Evolutionary conservation across 139 green algal genomes (phyloP), one percentile per base, ranked within the genome.

Genomic region (Volvox africanus): DNA sequence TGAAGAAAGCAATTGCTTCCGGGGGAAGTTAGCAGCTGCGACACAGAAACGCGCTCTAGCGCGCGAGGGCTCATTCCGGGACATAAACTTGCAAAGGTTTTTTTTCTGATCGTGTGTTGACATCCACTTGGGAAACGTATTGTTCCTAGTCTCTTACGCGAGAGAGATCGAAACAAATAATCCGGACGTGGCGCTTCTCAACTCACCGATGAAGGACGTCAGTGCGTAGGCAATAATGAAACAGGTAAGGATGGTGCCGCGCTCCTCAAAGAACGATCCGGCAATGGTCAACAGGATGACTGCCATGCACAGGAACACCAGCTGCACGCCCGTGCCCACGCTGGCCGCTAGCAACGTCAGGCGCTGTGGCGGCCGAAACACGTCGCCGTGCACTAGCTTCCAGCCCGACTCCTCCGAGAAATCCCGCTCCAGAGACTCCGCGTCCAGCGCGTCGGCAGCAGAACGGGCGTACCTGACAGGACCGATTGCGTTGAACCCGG

Each of bases 371-470:
- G 98, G 93, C 5, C 98, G 95, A 95, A 99, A 99, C 65, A 99
- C 98, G 83, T 99, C 98, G 9, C 98, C 98, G 90, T 99, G 98
- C 86, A 99, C 97, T 89, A 99, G 93, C 95, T 99, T 99, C 98
- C 98, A 99, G 22, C 98, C 98, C n/a, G 92, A 97, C 94, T 99
- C 98, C 92, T 99, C 98, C 26, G 91, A 80, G 62, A 97, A 87
- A 93, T 99, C 98, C 0, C 96, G 92, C 90, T 98, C 97, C 91
- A 99, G 93, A 24, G 92, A 93, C 88, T 99, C 98, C 32, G 98
- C 83, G 92, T 99, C 98, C 77, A 91, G 71, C 18, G 82, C 30
- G 61, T 92, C 79, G 24, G 75, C 78, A 3, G 86, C 77, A 21
- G 67, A 75, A 80, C 62, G 88, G 44, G 88, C 80, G 80, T 88